Base-by-base conservation (phyloP, 2,329 filamentous ascomycete species). In the Westerdykella ornata region DNA sequence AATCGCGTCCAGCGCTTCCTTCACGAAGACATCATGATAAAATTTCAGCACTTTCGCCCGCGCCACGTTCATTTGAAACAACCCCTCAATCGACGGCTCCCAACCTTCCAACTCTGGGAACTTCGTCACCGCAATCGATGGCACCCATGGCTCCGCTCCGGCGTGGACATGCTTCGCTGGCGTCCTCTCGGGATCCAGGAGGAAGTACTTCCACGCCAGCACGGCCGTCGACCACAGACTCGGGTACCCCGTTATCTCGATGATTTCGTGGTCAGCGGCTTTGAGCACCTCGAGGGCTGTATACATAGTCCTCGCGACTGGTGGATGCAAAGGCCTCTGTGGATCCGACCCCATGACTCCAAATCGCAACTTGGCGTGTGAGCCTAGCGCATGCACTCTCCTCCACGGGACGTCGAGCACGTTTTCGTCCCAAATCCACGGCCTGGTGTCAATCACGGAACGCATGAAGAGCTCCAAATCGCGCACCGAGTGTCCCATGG, bases 311-410 rank as follows among this genome's bases (percentile, higher is more conserved):
- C 73, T 64, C 1, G 62, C 66, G 1, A 78, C 67, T 0, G 75
- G 72, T 0, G 77, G 75, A 17, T 77, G 73, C 0, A 78, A 58
- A 0, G 72, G 73, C 20, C 71, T 71, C 1, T 69, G 56, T 0
- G 67, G 59, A 46, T 77, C 72, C 34, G 73, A 71, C 2, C 67
- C 43, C 9, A 76, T 52, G 1, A 78, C 47, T 0, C 77, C 77
- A 30, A 80, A 71, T 0, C 64, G 66, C 3, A 78, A 46, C 7
- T 26, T 26, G 2, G 22, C 22, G 3, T 26, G 22, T 7, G 34
- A 58, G 6, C 47, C 43, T 5, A 20, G 42, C 11, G 32, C 35
- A 5, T 48, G 53, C 1, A 66, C 43, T 1, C 39, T 43, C 16
- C 68, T 62, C 76, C 76, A 80, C 0, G 73, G 72, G 0, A 70